phyloP scores from a whole-genome alignment of 495 filamentous ascomycete genomes.

The Massariosphaeria phaeospora region DNA sequence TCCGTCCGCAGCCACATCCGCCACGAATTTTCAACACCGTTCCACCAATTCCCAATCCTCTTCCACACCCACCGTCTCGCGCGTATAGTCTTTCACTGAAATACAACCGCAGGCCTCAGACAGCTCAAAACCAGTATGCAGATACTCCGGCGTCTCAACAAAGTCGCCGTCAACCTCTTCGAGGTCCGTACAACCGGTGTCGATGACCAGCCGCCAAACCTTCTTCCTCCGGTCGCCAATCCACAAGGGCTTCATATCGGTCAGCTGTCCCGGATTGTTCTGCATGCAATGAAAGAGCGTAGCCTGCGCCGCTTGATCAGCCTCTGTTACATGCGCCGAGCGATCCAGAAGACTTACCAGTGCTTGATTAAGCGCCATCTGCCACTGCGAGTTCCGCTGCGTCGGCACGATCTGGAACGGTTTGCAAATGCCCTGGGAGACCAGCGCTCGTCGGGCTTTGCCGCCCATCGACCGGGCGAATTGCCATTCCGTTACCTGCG shows the following conservation, averaged over 20 bases:
- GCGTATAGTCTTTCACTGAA: not conserved
- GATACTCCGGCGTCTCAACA: not conserved
- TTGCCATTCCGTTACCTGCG: not conserved
- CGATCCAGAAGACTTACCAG: too few relatives aligned
- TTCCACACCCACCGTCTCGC: not conserved
- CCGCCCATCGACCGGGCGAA: not conserved
- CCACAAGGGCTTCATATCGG: slow-evolving; percentile 13
- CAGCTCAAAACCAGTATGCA: slow-evolving; percentile 6
- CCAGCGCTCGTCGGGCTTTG: not conserved
- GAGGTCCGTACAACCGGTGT: not conserved
- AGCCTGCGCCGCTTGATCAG: not conserved
- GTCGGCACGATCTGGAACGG: not conserved
- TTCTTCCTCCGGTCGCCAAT: not conserved
- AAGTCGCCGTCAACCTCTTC: not conserved
- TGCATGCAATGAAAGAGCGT: not conserved
- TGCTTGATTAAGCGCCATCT: not conserved
- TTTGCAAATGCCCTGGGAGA: not conserved
- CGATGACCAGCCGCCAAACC: slow-evolving; percentile 12
- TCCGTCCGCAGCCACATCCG: too few relatives aligned
- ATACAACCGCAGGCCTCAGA: not conserved
- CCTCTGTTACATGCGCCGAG: not conserved
- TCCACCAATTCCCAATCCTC: slow-evolving; percentile 11
- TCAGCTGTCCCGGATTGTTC: not conserved
- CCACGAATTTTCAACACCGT: not conserved
- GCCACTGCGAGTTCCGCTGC: not conserved